phyloP scores from a whole-genome alignment of 1,284 basidiomycete species.

The Trichosporon sp. region DNA sequence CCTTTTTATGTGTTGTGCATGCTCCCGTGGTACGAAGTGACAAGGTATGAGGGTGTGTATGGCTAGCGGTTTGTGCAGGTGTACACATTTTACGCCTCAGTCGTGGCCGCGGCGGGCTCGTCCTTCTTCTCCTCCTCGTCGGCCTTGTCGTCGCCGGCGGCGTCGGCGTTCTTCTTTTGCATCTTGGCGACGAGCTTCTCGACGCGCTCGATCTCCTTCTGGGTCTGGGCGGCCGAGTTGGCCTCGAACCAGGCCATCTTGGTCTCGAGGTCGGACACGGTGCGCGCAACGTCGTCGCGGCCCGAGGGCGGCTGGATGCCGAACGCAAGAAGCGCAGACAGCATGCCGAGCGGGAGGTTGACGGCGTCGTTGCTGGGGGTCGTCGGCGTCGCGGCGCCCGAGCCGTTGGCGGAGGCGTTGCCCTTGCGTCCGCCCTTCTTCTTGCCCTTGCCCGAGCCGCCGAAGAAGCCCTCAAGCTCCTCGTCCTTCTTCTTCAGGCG shows the following conservation, averaged over 20 bases:
- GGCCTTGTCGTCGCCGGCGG: constrained; percentile 1
- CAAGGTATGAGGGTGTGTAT: constrained; percentile 1
- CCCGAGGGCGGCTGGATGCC: constrained; percentile 86
- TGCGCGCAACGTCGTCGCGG: constrained; percentile 70
- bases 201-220: constrained; percentile 68
- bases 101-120: background rate
- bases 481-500: constrained; percentile 88
- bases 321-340: constrained; percentile 79
- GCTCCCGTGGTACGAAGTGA: constrained; percentile 3
- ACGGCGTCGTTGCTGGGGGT: constrained; percentile 53
- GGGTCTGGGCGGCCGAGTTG: constrained; percentile 55
- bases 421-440: constrained; percentile 68
- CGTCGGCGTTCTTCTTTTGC: constrained; percentile 49
- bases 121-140: constrained; percentile 10
- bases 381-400: constrained; percentile 26
- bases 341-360: constrained; percentile 77
- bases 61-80: background rate
- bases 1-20: background rate
- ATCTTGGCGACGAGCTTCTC: constrained; percentile 55
- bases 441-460: constrained; percentile 57
- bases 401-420: constrained; percentile 24
- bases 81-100: background rate
- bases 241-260: constrained; percentile 92
- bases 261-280: constrained; percentile 83
- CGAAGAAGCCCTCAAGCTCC: constrained; percentile 77